phyloP scores from a whole-genome alignment of 805 yeast species.

The Pichia occidentalis region DNA sequence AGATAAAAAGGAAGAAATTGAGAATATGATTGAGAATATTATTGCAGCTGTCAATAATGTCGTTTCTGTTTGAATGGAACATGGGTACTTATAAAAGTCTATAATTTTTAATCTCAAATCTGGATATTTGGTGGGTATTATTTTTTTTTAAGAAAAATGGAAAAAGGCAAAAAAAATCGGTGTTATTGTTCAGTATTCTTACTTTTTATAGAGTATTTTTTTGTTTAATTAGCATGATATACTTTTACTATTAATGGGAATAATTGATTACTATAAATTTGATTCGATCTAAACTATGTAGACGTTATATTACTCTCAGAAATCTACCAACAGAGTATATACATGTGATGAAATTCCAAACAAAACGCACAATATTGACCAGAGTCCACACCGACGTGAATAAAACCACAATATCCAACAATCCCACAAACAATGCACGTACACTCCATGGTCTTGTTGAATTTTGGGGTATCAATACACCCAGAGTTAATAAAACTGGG shows the following conservation, averaged over 20 bases:
- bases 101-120: neutral
- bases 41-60: constrained; percentile 15
- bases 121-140: constrained; percentile 6
- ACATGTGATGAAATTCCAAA: neutral
- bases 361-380: neutral
- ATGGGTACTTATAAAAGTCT: neutral
- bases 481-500: constrained; percentile 7
- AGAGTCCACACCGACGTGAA: neutral
- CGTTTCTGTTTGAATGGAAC: constrained; percentile 4
- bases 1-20: constrained; percentile 19
- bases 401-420: constrained; percentile 2
- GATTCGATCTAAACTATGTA: no score
- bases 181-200: no score
- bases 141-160: no score
- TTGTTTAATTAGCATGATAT: no score
- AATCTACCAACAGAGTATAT: neutral
- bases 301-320: no score
- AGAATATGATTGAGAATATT: constrained; percentile 19
- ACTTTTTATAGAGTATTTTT: no score
- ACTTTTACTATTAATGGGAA: neutral
- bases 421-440: constrained; percentile 7
- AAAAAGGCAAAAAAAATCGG: no score
- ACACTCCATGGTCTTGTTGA: constrained; percentile 8
- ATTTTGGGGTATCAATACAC: constrained; percentile 7
- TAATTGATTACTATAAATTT: no score